A percentile compares a stretch with the other conserved stretches of the same genome.
phyloP scores from a whole-genome alignment of 2,329 filamentous ascomycete genomes.

The Paecilomyces variotii region DNA sequence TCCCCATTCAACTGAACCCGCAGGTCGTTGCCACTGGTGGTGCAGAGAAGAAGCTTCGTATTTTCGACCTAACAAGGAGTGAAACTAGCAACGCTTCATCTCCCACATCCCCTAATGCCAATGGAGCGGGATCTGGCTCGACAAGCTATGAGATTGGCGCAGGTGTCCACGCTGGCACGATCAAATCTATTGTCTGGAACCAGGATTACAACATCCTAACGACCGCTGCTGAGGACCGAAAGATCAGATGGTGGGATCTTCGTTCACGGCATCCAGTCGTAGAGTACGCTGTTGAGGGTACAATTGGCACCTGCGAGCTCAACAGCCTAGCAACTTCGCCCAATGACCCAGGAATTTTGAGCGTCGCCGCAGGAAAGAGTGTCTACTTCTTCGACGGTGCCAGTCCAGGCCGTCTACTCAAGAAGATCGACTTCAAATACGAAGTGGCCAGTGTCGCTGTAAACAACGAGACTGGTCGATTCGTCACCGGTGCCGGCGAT shows the following conservation, averaged over 20 bases:
- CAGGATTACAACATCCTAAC: constrained; percentile 79
- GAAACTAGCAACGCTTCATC: constrained; percentile 30
- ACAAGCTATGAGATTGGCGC: constrained; percentile 80
- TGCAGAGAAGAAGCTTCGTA: constrained; percentile 90
- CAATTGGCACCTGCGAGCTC: constrained; percentile 88
- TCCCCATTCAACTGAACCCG: constrained; percentile 71
- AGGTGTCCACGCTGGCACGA: constrained; percentile 74
- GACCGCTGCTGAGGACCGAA: constrained; percentile 84
- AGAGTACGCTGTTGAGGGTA: constrained; percentile 69
- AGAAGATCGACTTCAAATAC: constrained; percentile 70
- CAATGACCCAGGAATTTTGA: constrained; percentile 64
- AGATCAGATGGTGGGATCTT: constrained; percentile 89
- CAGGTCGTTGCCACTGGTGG: constrained; percentile 83
- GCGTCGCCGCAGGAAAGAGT: constrained; percentile 87
- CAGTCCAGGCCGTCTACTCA: constrained; percentile 62
- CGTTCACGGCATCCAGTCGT: constrained; percentile 66
- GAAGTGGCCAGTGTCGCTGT: constrained; percentile 87
- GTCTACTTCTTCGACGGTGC: constrained; percentile 84
- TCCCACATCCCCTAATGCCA: constrained; percentile 27
- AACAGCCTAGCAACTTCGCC: constrained; percentile 57
- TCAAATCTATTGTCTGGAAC: constrained; percentile 96
- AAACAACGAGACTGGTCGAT: constrained; percentile 69
- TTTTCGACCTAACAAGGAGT: constrained; percentile 73
- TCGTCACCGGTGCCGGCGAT: constrained; percentile 73
- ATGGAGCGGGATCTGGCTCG: constrained; percentile 27